Percentiles rank a stretch among this genome's conserved stretches.
Conservation (phyloP, 768 basidiomycete genomes). For the Candolleomyces aberdarensis region DNA sequence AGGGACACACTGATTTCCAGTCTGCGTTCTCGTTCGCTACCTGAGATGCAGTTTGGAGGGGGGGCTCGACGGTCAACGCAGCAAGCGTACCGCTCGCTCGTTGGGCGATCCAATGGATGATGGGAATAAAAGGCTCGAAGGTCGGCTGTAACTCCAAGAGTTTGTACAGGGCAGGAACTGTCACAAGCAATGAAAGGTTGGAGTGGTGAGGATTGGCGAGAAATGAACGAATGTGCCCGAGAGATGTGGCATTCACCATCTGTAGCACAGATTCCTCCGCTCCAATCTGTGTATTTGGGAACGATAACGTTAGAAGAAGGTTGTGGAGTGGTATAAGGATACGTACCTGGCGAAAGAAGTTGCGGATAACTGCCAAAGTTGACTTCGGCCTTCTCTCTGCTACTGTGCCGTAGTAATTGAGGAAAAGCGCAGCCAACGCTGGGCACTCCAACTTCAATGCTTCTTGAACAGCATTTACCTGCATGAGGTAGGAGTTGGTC, state of each 20-base stretch:
- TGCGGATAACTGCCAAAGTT: not conserved
- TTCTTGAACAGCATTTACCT: no score
- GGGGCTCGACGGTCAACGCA: no score
- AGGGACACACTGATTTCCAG: no score
- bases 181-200: not conserved
- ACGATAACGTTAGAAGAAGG: not conserved
- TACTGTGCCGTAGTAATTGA: not conserved
- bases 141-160: not conserved
- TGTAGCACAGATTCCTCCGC: slow-evolving; percentile 22
- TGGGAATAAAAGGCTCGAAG: not conserved
- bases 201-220: not conserved
- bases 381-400: not conserved
- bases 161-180: not conserved
- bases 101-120: not conserved
- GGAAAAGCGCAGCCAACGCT: not conserved
- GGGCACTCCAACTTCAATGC: no score
- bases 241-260: slow-evolving; percentile 12
- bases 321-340: no score
- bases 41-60: not conserved
- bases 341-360: not conserved
- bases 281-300: slow-evolving; percentile 10
- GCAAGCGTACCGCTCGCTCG: not conserved
- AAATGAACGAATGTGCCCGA: slow-evolving; percentile 9
- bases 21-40: no score
- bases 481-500: no score